Evolutionary conservation across 305 asterid species (phyloP).

Genomic region (Fraxinus latifolia): DNA sequence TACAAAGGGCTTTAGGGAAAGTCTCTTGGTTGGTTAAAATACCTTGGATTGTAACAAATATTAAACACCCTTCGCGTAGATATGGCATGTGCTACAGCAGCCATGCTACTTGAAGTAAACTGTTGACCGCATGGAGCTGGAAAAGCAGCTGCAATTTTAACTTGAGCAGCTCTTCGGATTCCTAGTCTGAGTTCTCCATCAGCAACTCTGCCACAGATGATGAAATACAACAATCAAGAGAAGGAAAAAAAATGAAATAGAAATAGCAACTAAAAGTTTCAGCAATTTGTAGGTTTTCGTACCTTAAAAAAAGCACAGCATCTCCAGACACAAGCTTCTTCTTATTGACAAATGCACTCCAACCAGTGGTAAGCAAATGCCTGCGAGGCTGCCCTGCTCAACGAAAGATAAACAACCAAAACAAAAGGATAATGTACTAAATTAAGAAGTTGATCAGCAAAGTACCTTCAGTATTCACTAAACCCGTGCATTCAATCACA

Average conservation of each 20-base stretch:
- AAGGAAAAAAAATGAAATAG: background rate
- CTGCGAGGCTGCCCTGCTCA: constrained; percentile 97
- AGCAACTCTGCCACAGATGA: constrained; percentile 61
- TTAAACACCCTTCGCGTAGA: constrained; percentile 49
- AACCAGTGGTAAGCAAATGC: constrained; percentile 97
- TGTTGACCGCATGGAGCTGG: constrained; percentile 45
- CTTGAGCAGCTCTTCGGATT: constrained; percentile 80
- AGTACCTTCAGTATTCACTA: background rate
- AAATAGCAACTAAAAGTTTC: background rate
- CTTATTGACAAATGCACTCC: constrained; percentile 98
- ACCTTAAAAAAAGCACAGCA: constrained; percentile 97
- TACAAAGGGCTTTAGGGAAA: background rate
- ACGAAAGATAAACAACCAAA: background rate
- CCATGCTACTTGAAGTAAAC: constrained; percentile 51
- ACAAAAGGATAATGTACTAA: background rate
- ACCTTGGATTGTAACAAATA: constrained; percentile 94
- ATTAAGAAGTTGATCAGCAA: background rate
- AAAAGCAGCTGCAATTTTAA: constrained; percentile 45
- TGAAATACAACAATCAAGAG: constrained; percentile 6
- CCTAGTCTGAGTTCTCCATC: constrained; percentile 98
- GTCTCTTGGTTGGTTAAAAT: constrained; percentile 9
- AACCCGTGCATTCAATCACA: background rate
- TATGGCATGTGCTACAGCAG: constrained; percentile 57
- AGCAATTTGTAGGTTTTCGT: constrained; percentile 4
- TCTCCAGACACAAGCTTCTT: constrained; percentile 94